Conservation (phyloP, 2,329 filamentous ascomycete species). For the Fonsecaea multimorphosa region DNA sequence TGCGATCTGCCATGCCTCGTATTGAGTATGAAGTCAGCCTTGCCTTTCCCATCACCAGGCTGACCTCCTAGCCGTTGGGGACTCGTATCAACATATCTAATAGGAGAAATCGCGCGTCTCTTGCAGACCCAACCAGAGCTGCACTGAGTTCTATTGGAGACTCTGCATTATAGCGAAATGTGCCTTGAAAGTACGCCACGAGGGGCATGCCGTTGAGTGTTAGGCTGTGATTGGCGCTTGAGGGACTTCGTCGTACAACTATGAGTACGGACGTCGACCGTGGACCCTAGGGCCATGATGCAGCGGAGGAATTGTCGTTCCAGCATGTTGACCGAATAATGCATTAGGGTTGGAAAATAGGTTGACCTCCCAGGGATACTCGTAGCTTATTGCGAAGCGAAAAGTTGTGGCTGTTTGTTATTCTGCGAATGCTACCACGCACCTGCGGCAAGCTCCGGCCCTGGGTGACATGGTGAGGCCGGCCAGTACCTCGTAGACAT, state of each 20-base stretch:
- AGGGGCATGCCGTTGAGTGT: neutral
- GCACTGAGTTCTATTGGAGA: neutral
- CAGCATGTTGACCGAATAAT: neutral
- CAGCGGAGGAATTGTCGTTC: neutral
- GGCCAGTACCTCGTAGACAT: neutral
- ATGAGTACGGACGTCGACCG: neutral
- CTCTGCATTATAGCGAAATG: neutral
- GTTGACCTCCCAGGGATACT: neutral
- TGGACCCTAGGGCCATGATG: neutral
- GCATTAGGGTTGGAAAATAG: neutral
- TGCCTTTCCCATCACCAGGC: neutral
- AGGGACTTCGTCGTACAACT: neutral
- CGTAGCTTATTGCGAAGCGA: neutral
- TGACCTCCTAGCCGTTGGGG: neutral
- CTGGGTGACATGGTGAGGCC: too few relatives aligned
- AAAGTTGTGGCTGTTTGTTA: neutral
- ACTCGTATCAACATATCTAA: neutral
- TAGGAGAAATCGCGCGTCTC: neutral
- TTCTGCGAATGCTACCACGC: neutral
- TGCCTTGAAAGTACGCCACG: neutral
- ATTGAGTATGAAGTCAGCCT: constrained; percentile 17
- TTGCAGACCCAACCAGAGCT: neutral
- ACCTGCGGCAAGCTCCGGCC: neutral
- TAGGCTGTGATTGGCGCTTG: neutral
- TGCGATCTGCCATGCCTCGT: neutral